A percentile compares a stretch with the other conserved stretches of the same genome.
These are phyloP conservation scores for Lagerstroemia speciosa DNA, from an alignment of 345 rosid species.

Conservation along the genomic window DNA sequence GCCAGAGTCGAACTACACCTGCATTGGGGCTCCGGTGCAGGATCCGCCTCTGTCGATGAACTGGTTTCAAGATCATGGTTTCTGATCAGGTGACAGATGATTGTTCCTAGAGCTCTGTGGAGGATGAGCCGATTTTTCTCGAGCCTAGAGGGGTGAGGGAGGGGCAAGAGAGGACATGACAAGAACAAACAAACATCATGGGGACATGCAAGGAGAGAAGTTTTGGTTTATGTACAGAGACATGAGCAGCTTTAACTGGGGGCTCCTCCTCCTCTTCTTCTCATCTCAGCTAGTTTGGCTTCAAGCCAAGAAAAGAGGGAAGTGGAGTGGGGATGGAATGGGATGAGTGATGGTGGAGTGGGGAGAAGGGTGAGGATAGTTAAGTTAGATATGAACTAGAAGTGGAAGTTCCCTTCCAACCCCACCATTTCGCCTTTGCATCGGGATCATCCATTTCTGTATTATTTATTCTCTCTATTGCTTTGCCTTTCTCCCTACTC, in stretches of 20 bases:
- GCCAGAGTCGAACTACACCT: constrained; percentile 48
- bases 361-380: constrained; percentile 24
- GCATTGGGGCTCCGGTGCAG: constrained; percentile 71
- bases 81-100: constrained; percentile 14
- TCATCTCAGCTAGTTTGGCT: constrained; percentile 65
- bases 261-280: constrained; percentile 16
- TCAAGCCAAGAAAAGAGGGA: constrained; percentile 8
- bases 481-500: background rate
- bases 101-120: background rate
- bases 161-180: constrained; percentile 42
- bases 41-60: constrained; percentile 27
- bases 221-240: constrained; percentile 48
- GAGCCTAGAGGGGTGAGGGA: background rate
- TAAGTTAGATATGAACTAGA: constrained; percentile 66
- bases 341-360: constrained; percentile 2
- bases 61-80: constrained; percentile 55
- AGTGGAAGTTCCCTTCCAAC: constrained; percentile 23
- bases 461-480: background rate
- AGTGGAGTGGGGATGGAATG: background rate
- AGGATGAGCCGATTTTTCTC: too few relatives aligned
- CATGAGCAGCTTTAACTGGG: constrained; percentile 59
- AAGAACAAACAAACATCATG: constrained; percentile 28
- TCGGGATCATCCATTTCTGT: constrained; percentile 20
- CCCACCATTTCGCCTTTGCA: constrained; percentile 25
- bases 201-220: constrained; percentile 28